Base-by-base conservation (phyloP, 768 basidiomycete genomes). In the Leccinum sublutescens region DNA sequence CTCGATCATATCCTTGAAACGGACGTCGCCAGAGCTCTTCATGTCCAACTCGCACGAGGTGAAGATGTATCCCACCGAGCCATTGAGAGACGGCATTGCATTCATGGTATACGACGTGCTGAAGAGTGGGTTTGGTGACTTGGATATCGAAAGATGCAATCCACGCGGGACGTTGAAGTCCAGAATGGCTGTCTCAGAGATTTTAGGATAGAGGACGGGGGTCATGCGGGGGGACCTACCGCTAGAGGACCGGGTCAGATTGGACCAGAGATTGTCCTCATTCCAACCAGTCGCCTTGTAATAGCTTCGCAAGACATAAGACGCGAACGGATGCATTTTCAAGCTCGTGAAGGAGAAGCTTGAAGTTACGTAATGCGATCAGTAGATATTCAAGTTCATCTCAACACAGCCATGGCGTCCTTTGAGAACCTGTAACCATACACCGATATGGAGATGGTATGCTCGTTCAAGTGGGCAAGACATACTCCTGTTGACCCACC, bases 271-370 rank as follows among this genome's bases (percentile, higher is more conserved):
- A 68, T 96, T 96, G 74, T 98, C 95, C 71, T 96, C 93, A 66
- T 94, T 95, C 96, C 96, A 98, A 62, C 93, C 91, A 33, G 93
- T 97, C n/a, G 86, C 86, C 64, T 84, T 83, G 79, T 93, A 95
- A 75, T 96, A 98, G 72, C 82, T 88, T 62, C 89, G 88, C 38
- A 98, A 79, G 57, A 98, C 88, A 76, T 93, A 92, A 14, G 90
- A 84, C 40, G 91, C 87, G 68, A 93, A 93, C 6, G 92, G 89
- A 75, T 92, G 89, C 92, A 93, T 92, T 49, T 55, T 52, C 29
- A 17, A 56, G 50, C 31, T 50, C 27, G n/a, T 5, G 10, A 34
- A 17, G 14, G 10, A 17, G 43, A 12, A 34, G 33, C 33, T 45
- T 45, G 19, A 17, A 40, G 14, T 40, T 38, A 38, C 36, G 36